Conservation (phyloP, 306 rosid genomes). For the Corylus heterophylla region DNA sequence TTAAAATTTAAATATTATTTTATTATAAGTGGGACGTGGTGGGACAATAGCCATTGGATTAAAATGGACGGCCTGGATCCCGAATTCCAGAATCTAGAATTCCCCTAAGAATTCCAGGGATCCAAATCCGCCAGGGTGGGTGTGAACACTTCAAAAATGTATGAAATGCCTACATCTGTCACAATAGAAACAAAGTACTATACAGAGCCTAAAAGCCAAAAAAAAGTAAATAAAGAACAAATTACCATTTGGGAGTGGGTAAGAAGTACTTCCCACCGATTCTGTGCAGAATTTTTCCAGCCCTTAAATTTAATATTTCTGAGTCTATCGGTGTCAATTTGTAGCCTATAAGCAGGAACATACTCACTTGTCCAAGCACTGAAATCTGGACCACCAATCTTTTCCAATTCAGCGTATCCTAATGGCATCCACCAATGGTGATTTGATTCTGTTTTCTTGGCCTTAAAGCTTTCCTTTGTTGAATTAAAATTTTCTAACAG, state of each 20-base stretch:
- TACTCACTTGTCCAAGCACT: conserved; percentile 81
- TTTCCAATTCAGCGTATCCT: conserved; percentile 60
- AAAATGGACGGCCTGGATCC: no score
- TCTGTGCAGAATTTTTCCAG: conserved; percentile 64
- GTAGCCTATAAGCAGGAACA: conserved; percentile 76
- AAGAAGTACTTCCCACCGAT: conserved; percentile 82
- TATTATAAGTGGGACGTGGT: no score
- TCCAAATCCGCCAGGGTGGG: no score
- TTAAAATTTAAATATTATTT: no score
- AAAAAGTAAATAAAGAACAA: conserved; percentile 39
- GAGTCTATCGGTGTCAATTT: conserved; percentile 56
- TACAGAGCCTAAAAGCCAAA: conserved; percentile 17
- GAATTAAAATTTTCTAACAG: conserved; percentile 57
- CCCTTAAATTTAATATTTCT: conserved; percentile 65
- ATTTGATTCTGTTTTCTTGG: conserved; percentile 38
- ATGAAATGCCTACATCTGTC: neutral
- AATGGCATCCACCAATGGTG: conserved; percentile 69
- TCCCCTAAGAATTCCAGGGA: no score
- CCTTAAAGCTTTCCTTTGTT: conserved; percentile 42
- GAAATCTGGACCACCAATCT: conserved; percentile 84
- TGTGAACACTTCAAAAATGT: neutral
- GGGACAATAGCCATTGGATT: no score
- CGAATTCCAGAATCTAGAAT: no score
- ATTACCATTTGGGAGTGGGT: conserved; percentile 97
- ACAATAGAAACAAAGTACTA: neutral